Conservation (phyloP, 2,329 filamentous ascomycete species). For the Pseudocercospora pini-densiflorae region DNA sequence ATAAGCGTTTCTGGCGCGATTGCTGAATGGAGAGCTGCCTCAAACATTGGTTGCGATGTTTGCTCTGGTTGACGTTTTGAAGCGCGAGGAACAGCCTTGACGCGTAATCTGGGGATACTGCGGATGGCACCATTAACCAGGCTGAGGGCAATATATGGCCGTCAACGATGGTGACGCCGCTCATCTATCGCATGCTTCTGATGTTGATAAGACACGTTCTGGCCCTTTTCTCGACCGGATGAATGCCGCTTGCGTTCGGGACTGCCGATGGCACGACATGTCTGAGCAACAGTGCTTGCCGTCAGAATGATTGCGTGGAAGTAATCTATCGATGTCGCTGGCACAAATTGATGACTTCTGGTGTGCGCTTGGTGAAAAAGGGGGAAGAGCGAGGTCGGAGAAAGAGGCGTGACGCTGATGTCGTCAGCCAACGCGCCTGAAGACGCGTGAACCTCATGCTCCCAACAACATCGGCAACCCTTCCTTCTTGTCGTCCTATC, state of each 20-base stretch:
- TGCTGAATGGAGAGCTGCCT: background rate
- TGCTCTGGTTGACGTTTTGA: background rate
- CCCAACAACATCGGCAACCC: too few species aligned
- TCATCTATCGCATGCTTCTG: background rate
- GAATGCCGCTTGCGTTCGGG: too few species aligned
- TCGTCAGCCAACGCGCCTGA: background rate
- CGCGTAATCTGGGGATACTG: constrained; percentile 1
- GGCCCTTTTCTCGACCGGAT: background rate
- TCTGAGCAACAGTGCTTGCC: background rate
- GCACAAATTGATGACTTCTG: background rate
- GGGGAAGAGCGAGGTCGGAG: background rate
- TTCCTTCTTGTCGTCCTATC: too few species aligned
- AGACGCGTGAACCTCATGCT: too few species aligned
- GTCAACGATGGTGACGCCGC: background rate
- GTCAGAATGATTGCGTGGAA: background rate
- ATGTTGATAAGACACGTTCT: background rate
- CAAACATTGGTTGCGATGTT: background rate
- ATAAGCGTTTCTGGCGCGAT: constrained; percentile 1
- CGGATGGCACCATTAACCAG: background rate
- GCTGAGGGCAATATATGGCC: background rate
- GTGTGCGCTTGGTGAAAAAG: background rate
- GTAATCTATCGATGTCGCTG: background rate
- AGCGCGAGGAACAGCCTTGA: background rate
- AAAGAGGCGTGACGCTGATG: background rate
- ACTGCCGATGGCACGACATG: too few species aligned